Conservation (phyloP, 192 early-diverging fungal species). For the Rhizophagus sp. region DNA sequence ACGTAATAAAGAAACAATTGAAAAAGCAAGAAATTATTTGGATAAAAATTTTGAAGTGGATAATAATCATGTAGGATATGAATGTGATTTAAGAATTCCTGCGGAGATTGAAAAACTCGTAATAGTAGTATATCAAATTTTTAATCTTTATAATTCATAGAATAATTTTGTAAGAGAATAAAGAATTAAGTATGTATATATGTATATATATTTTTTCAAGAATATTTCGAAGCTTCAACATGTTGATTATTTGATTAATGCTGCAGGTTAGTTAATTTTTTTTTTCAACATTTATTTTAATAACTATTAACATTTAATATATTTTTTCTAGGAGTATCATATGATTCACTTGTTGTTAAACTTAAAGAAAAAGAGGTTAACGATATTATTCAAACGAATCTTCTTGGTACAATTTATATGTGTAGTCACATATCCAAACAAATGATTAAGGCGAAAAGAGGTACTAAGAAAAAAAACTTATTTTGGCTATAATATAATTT, state of each 20-base stretch:
- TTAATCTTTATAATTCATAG: not conserved
- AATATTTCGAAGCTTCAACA: constrained; percentile 31
- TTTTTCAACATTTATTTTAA: not conserved
- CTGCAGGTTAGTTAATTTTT: constrained; percentile 44
- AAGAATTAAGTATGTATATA: no score
- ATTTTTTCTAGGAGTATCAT: constrained; percentile 51
- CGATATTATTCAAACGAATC: constrained; percentile 65
- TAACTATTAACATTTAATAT: not conserved
- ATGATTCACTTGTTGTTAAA: constrained; percentile 54
- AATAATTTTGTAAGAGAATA: not conserved
- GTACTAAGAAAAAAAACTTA: constrained; percentile 29
- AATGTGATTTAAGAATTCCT: constrained; percentile 48
- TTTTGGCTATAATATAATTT: no score
- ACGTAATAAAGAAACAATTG: constrained; percentile 44
- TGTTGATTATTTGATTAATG: constrained; percentile 50
- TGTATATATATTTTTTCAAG: constrained; percentile 18
- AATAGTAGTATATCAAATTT: constrained; percentile 37
- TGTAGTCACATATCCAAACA: constrained; percentile 52
- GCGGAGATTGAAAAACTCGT: constrained; percentile 39
- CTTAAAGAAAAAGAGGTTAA: constrained; percentile 46
- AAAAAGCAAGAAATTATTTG: constrained; percentile 31
- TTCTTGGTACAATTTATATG: constrained; percentile 70
- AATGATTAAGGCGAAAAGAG: constrained; percentile 58
- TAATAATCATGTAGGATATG: constrained; percentile 37
- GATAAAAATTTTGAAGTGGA: constrained; percentile 33